Percentiles rank a stretch among this genome's conserved stretches.
phyloP scores from a whole-genome alignment of 2,329 filamentous ascomycete genomes.

The Zymoseptoria crescenta region DNA sequence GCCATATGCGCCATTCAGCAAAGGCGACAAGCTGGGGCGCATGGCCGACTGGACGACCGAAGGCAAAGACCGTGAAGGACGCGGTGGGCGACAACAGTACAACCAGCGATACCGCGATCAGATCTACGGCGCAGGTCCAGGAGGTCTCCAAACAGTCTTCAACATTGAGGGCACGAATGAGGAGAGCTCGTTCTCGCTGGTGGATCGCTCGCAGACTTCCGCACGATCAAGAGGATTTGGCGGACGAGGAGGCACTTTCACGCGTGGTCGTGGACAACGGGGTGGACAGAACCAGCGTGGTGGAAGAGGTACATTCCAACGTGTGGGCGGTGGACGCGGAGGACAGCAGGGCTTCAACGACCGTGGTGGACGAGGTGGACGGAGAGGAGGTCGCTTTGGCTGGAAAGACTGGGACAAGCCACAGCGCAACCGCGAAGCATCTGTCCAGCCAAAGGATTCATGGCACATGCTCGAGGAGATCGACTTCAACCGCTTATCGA shows the following conservation, averaged over 20 bases:
- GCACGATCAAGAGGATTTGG: slow-evolving; percentile 74
- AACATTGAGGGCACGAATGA: slow-evolving; percentile 88
- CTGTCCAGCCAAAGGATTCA: slow-evolving; percentile 90
- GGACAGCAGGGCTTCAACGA: slow-evolving; percentile 67
- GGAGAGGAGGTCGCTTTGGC: slow-evolving; percentile 80
- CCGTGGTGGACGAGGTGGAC: slow-evolving; percentile 58
- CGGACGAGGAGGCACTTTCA: slow-evolving; percentile 82
- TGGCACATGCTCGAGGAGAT: slow-evolving; percentile 97
- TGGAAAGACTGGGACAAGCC: slow-evolving; percentile 99
- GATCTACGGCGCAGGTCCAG: slow-evolving; percentile 81
- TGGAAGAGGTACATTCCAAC: slow-evolving; percentile 64
- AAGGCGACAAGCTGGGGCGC: slow-evolving; percentile 95
- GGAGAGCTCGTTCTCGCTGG: slow-evolving; percentile 94
- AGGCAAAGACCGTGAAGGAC: slow-evolving; percentile 64
- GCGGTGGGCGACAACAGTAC: slow-evolving; percentile 79
- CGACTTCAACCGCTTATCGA: slow-evolving; percentile 88
- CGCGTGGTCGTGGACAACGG: slow-evolving; percentile 60
- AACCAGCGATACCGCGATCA: slow-evolving; percentile 92
- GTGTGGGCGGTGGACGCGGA: slow-evolving; percentile 58
- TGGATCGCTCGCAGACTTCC: slow-evolving; percentile 86
- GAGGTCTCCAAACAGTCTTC: slow-evolving; percentile 67
- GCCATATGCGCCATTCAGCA: slow-evolving; percentile 95
- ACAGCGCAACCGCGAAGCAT: slow-evolving; percentile 88
- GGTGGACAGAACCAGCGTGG: slow-evolving; percentile 65
- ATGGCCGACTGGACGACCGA: slow-evolving; percentile 98